Evolutionary conservation across 169 alveolate species (phyloP).

Genomic region (Plasmodium inui): DNA sequence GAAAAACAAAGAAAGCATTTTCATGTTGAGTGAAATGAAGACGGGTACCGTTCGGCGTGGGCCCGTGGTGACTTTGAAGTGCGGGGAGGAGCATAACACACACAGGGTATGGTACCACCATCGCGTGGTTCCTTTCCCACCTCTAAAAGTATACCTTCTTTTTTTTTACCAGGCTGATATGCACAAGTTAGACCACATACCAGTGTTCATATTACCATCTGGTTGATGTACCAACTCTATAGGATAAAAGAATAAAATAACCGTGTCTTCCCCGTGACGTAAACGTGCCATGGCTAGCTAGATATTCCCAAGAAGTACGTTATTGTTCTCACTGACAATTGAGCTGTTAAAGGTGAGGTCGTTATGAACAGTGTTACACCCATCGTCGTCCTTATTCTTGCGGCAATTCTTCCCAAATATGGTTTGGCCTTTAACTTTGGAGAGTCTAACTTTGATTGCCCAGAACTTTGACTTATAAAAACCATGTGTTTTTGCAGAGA

Average conservation of each 20-base stretch:
- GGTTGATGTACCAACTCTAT: not conserved
- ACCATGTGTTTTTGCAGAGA: conserved; percentile 89
- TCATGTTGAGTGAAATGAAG: not conserved
- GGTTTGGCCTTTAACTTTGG: conserved; percentile 79
- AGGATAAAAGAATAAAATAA: not conserved
- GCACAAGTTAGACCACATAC: not conserved
- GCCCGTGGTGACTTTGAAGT: not conserved
- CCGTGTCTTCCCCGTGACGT: not conserved
- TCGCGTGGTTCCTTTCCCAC: not conserved
- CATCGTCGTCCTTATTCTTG: not conserved
- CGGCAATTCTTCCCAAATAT: conserved; percentile 55
- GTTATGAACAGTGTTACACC: not conserved
- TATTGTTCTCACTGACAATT: not conserved
- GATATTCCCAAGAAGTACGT: not conserved
- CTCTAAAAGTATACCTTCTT: not conserved
- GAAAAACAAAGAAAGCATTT: not conserved
- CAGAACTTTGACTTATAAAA: conserved; percentile 87
- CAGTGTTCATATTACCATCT: not conserved
- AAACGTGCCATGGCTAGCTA: not conserved
- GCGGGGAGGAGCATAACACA: not conserved
- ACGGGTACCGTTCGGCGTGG: not conserved
- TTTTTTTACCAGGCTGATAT: not conserved
- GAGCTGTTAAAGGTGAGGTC: not conserved
- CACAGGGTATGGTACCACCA: not conserved
- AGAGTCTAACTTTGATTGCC: conserved; percentile 87